These are phyloP conservation scores for Termitomyces sp. DNA, from an alignment of 768 basidiomycete genomes.

Conservation along the genomic window DNA sequence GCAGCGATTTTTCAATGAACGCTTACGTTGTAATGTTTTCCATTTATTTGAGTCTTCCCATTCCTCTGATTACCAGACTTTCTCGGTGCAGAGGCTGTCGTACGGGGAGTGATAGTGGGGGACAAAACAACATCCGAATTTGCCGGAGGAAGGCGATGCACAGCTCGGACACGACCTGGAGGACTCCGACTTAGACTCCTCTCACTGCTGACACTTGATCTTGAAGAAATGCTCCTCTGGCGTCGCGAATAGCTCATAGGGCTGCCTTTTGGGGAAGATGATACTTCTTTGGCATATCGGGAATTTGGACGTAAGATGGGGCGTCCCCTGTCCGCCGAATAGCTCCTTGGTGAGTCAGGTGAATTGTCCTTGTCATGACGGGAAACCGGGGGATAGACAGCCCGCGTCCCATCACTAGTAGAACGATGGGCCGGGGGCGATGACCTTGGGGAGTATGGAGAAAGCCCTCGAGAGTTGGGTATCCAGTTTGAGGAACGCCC, in stretches of 20 bases:
- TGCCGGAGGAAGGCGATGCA: conserved; percentile 58
- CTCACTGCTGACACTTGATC: conserved; percentile 53
- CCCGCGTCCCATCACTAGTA: not conserved
- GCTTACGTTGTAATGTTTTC: conserved; percentile 29
- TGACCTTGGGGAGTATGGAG: conserved; percentile 7
- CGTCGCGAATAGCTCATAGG: conserved; percentile 29
- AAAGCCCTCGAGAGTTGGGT: conserved; percentile 8
- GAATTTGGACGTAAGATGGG: conserved; percentile 16
- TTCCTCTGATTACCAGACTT: conserved; percentile 27
- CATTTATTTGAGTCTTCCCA: conserved; percentile 34
- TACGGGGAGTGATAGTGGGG: conserved; percentile 13
- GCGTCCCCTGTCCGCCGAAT: conserved; percentile 11
- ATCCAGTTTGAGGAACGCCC: conserved; percentile 32
- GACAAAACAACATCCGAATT: conserved; percentile 33
- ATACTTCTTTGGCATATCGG: conserved; percentile 19
- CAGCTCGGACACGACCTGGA: conserved; percentile 43
- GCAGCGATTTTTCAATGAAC: not conserved
- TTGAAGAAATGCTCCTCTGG: conserved; percentile 49
- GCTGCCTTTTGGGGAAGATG: conserved; percentile 38
- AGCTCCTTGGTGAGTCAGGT: conserved; percentile 11
- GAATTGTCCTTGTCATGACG: conserved; percentile 22
- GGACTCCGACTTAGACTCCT: conserved; percentile 60
- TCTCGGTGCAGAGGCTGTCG: conserved; percentile 12
- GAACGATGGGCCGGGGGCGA: conserved; percentile 2
- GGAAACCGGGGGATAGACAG: conserved; percentile 7